A percentile compares a stretch with the other conserved stretches of the same genome.
These are phyloP conservation scores for Trichoderma pleuroti DNA, from an alignment of 2,329 filamentous ascomycete species.

Conservation along the genomic window DNA sequence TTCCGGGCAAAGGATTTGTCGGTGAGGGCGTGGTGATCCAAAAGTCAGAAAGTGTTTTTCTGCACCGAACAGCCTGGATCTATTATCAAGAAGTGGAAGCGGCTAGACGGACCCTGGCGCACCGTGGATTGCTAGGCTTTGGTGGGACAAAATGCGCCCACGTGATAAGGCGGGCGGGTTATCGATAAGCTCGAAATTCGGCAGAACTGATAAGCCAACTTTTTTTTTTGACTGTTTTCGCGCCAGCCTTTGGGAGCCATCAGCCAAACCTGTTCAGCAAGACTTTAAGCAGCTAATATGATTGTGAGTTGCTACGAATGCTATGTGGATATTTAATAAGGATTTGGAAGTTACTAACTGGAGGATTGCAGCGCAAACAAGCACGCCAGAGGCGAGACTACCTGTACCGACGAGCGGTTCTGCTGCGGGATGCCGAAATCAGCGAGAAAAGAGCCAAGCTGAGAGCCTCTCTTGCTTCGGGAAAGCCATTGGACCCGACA, in stretches of 20 bases:
- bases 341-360: neutral
- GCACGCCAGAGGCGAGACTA: slow-evolving; percentile 49
- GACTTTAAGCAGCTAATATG: slow-evolving; percentile 12
- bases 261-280: neutral
- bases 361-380: slow-evolving; percentile 37
- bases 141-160: slow-evolving; percentile 41
- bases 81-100: slow-evolving; percentile 20
- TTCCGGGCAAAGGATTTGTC: neutral
- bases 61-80: slow-evolving; percentile 27
- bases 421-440: slow-evolving; percentile 86
- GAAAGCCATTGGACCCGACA: slow-evolving; percentile 75
- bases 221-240: slow-evolving; percentile 24
- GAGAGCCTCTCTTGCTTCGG: slow-evolving; percentile 80
- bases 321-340: neutral
- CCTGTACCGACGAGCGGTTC: slow-evolving; percentile 83
- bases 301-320: slow-evolving; percentile 20
- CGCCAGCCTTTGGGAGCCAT: neutral
- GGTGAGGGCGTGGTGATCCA: neutral
- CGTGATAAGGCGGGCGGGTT: slow-evolving; percentile 36
- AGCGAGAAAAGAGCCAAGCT: slow-evolving; percentile 86
- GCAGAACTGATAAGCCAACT: slow-evolving; percentile 31
- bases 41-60: slow-evolving; percentile 26
- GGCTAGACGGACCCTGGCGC: slow-evolving; percentile 6
- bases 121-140: slow-evolving; percentile 22
- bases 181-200: slow-evolving; percentile 30